Evolutionary conservation across 2,329 filamentous ascomycete genomes (phyloP).

Genomic region (Pestalotiopsis sp.): DNA sequence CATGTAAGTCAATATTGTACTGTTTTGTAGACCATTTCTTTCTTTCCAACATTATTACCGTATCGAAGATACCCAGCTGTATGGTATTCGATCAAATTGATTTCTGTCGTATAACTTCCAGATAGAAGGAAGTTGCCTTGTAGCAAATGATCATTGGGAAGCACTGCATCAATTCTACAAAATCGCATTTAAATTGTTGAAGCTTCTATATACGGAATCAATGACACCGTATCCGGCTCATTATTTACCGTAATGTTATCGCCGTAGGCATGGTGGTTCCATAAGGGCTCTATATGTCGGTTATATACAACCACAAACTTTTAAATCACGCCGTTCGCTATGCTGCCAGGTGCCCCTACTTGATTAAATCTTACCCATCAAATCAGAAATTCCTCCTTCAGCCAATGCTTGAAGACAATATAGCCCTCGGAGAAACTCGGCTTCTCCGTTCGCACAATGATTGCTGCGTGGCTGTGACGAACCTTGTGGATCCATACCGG

Average conservation of each 20-base stretch:
- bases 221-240: neutral
- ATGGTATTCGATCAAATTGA: too few species aligned
- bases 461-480: slow-evolving; percentile 85
- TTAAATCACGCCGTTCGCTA: slow-evolving; percentile 1
- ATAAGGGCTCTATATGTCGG: neutral
- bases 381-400: slow-evolving; percentile 71
- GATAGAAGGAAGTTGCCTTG: too few species aligned
- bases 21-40: too few species aligned
- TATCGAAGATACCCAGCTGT: too few species aligned
- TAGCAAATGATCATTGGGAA: too few species aligned
- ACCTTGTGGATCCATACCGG: slow-evolving; percentile 76
- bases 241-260: neutral
- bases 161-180: too few species aligned
- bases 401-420: slow-evolving; percentile 79
- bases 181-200: too few species aligned
- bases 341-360: neutral
- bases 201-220: neutral
- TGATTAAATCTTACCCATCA: slow-evolving; percentile 29
- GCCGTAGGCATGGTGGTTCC: neutral
- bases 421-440: slow-evolving; percentile 73
- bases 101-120: too few species aligned
- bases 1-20: too few species aligned
- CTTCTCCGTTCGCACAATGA: slow-evolving; percentile 76
- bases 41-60: too few species aligned
- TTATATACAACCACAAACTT: neutral